A percentile compares a stretch with the other conserved stretches of the same genome.
Evolutionary conservation across 1,139 yeast genomes (phyloP).

Genomic region (Wickerhamomyces sp.): DNA sequence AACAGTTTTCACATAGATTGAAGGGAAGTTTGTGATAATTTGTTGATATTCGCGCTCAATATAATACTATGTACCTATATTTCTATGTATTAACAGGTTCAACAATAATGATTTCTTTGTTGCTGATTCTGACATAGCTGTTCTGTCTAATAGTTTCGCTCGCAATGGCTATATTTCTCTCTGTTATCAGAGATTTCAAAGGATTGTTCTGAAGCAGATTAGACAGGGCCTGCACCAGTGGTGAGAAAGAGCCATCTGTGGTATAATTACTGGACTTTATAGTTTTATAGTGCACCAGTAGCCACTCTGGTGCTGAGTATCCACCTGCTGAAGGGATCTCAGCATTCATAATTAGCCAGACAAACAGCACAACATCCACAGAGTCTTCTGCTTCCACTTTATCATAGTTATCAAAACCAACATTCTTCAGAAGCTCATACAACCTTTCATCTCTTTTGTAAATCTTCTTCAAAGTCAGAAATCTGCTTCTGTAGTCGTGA

Average conservation of each 20-base stretch:
- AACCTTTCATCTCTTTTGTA: slow-evolving; percentile 17
- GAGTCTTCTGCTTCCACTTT: slow-evolving; percentile 12
- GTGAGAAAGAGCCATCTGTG: slow-evolving; percentile 1
- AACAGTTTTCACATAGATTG: too few species aligned
- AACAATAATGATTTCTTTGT: slow-evolving; percentile 18
- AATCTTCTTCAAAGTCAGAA: slow-evolving; percentile 19
- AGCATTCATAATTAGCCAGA: slow-evolving; percentile 17
- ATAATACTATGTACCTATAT: too few species aligned
- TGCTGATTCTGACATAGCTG: slow-evolving; percentile 18
- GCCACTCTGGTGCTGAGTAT: slow-evolving; percentile 15
- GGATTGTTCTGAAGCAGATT: slow-evolving; percentile 2
- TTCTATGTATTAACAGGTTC: too few species aligned
- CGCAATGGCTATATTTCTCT: slow-evolving; percentile 13
- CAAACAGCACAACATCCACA: slow-evolving; percentile 10
- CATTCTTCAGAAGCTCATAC: slow-evolving; percentile 4
- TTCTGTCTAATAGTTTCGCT: slow-evolving; percentile 10
- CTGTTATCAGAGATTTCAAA: slow-evolving; percentile 6
- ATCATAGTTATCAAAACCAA: slow-evolving; percentile 11
- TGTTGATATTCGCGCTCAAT: too few species aligned
- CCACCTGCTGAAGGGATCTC: not conserved
- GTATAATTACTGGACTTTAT: not conserved
- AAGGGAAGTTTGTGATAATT: too few species aligned
- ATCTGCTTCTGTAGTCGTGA: slow-evolving; percentile 11
- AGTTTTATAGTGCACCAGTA: slow-evolving; percentile 5
- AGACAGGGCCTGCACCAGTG: slow-evolving; percentile 3